These are phyloP conservation scores for Multifurca ochricompacta DNA, from an alignment of 768 basidiomycete genomes.

Conservation along the genomic window DNA sequence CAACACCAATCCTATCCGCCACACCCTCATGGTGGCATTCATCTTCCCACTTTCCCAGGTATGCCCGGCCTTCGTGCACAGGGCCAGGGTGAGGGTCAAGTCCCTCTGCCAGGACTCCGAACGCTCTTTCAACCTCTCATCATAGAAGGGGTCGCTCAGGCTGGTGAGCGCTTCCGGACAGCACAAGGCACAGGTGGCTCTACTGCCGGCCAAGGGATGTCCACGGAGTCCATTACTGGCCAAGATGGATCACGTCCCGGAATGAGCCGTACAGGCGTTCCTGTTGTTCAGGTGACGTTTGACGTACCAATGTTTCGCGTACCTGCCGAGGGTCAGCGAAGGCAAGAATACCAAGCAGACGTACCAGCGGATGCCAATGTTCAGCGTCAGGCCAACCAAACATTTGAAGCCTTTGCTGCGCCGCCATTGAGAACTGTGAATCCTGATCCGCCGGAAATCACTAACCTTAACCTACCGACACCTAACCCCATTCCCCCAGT, in stretches of 20 bases:
- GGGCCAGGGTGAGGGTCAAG: slow-evolving; percentile 15
- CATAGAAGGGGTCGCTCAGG: slow-evolving; percentile 13
- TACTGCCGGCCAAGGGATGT: not conserved
- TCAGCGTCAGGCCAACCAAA: not conserved
- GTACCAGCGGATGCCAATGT: not conserved
- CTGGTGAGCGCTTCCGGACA: slow-evolving; percentile 8
- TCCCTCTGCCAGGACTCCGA: slow-evolving; percentile 17
- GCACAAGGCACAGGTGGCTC: slow-evolving; percentile 1
- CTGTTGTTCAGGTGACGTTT: slow-evolving; percentile 12
- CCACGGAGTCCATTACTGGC: not conserved
- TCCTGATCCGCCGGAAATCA: not conserved
- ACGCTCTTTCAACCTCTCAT: slow-evolving; percentile 17
- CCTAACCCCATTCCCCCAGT: not conserved
- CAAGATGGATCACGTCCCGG: not conserved
- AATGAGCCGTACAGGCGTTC: not conserved
- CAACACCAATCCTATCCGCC: not conserved
- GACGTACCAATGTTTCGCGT: slow-evolving; percentile 13
- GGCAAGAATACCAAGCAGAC: slow-evolving; percentile 1
- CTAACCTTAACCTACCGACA: not conserved
- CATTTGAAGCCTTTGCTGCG: not conserved
- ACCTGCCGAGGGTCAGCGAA: slow-evolving; percentile 1
- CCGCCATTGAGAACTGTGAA: not conserved
- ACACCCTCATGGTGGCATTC: not conserved
- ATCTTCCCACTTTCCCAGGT: slow-evolving; percentile 4
- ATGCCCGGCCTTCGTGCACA: slow-evolving; percentile 16